Percentiles rank a stretch among this genome's conserved stretches.
phyloP scores from a whole-genome alignment of 2,329 filamentous ascomycete species.

The Paecilomyces dactylethromorphus region DNA sequence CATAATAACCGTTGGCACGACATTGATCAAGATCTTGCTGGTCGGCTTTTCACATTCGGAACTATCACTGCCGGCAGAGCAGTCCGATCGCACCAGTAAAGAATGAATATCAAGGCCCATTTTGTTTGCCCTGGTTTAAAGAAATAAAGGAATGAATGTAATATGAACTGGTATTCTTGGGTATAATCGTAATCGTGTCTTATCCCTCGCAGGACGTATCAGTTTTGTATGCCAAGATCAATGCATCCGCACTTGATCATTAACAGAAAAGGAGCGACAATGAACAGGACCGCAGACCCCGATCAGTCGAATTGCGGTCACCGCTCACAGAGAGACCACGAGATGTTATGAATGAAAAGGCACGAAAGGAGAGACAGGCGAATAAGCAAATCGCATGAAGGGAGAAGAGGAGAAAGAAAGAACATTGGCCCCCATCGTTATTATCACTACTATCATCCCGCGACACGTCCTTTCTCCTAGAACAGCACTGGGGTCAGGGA shows the following conservation, averaged over 20 bases:
- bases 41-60: constrained; percentile 7
- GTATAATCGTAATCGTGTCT: neutral
- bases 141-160: neutral
- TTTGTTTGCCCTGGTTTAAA: neutral
- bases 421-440: neutral
- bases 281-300: neutral
- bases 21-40: constrained; percentile 5
- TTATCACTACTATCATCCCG: neutral
- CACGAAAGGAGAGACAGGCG: neutral
- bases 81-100: neutral
- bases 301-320: neutral
- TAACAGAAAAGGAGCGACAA: neutral
- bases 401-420: neutral
- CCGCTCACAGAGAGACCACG: neutral
- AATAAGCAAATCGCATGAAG: neutral
- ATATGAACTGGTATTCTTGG: neutral
- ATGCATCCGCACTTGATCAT: neutral
- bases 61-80: neutral
- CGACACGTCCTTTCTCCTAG: neutral
- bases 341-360: neutral
- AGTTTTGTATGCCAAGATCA: neutral
- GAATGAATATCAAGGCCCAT: neutral
- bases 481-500: neutral
- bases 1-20: constrained; percentile 4
- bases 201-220: neutral